Percentiles rank a stretch among this genome's conserved stretches.
Conservation (phyloP, 2,329 filamentous ascomycete genomes). For the Tolypocladium tundrense region DNA sequence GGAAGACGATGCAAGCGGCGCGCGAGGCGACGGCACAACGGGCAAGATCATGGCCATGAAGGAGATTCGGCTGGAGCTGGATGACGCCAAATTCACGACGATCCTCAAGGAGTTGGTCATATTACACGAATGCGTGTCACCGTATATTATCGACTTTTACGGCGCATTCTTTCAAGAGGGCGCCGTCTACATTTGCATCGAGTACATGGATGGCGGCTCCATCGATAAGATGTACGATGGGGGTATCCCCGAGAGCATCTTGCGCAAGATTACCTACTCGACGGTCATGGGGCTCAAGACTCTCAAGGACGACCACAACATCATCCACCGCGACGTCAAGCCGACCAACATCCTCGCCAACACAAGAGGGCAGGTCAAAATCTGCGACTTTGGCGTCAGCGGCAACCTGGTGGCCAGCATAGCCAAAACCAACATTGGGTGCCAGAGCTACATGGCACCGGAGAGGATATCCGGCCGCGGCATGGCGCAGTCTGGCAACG, state of each 20-base stretch:
- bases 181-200: conserved; percentile 97
- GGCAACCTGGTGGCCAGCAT: conserved; percentile 96
- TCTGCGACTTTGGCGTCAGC: conserved; percentile 96
- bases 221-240: conserved; percentile 92
- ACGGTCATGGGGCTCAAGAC: conserved; percentile 87
- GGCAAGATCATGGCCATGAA: conserved; percentile 98
- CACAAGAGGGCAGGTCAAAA: conserved; percentile 83
- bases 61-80: conserved; percentile 88
- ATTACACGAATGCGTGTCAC: conserved; percentile 85
- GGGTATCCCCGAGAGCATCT: conserved; percentile 78
- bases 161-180: conserved; percentile 98
- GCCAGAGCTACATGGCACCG: conserved; percentile 98
- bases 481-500: conserved; percentile 57
- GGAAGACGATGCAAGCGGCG: conserved; percentile 16
- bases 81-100: conserved; percentile 91
- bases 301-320: conserved; percentile 96
- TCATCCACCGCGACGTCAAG: conserved; percentile 97
- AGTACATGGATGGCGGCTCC: conserved; percentile 97
- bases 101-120: conserved; percentile 98
- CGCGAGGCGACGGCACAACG: conserved; percentile 38
- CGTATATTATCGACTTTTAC: conserved; percentile 98
- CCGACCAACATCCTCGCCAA: conserved; percentile 98
- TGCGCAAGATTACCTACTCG: conserved; percentile 82
- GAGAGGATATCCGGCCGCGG: conserved; percentile 87
- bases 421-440: conserved; percentile 97